Evolutionary conservation across 306 rosid genomes (phyloP), one percentile per base, ranked within the genome.

Genomic region (Luffa aegyptiaca): DNA sequence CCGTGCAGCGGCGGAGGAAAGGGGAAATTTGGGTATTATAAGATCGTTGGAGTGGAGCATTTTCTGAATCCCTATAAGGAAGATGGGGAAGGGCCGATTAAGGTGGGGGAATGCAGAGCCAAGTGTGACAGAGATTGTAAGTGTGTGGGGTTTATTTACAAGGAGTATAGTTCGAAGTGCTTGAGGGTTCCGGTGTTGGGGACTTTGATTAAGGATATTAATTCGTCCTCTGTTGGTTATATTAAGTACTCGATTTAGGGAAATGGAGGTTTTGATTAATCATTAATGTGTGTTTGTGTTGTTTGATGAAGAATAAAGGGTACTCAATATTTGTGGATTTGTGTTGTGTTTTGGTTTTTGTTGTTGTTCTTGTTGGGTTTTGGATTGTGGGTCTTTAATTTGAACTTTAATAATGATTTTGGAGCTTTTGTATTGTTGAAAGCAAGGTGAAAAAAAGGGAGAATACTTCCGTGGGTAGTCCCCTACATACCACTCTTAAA

Each of bases 81-180:
- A 0, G 84, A 80, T 2, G 79, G 86, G 3, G 86, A 80, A 6
- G 86, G 88, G 11, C 85, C 74, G 18, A 59, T 86, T 37, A 80
- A 77, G 76, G 68, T 83, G 10, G 86, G 49, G 58, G 64, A 63
- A 44, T 83, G 86, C 55, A 83, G 59, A 55, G 80, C 58, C 2
- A 83, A 63, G 59, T 86, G 86, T 20, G 82, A 86, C 39, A 66
- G 46, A 45, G 88, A 86, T 45, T 86, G 86, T 0, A 72, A 78
- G 78, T 83, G 88, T 69, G 46, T 78, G 46, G 85, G 81, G 11
- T 81, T 65, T 18, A 58, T 86, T 58, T 83, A 80, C 77, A 81
- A 49, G 64, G 81, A 83, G 70, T 41, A 76, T 35, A 65, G 56
- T 13, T 78, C 79, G 3, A 83, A 64, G 80, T 85, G 88, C 49